Evolutionary conservation across 345 rosid species (phyloP).

Genomic region (Aurinia saxatilis): DNA sequence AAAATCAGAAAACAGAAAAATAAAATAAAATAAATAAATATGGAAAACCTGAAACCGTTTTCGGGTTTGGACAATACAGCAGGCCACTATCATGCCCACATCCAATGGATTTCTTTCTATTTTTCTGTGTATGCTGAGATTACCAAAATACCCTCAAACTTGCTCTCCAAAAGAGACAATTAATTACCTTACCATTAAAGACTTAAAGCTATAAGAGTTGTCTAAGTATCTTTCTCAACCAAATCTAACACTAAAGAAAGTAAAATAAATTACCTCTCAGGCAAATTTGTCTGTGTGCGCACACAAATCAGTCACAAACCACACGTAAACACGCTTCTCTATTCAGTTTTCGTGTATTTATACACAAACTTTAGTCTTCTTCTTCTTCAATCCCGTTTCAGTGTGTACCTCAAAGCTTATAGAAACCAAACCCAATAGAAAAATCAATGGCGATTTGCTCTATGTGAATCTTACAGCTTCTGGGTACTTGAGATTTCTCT

Average conservation of each 20-base stretch:
- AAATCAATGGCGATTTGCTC: slow-evolving; percentile 8
- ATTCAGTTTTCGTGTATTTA: not conserved
- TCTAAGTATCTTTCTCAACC: not conserved
- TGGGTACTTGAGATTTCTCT: slow-evolving; percentile 32
- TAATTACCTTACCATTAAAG: not conserved
- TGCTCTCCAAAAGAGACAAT: slow-evolving; percentile 4
- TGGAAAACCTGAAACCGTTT: slow-evolving; percentile 21
- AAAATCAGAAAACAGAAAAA: too few species aligned
- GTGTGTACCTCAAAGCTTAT: slow-evolving; percentile 12
- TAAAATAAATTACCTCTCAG: slow-evolving; percentile 11
- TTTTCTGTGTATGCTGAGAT: not conserved
- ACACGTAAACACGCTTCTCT: slow-evolving; percentile 15
- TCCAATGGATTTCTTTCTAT: not conserved
- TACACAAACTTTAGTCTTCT: not conserved
- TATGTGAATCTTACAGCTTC: slow-evolving; percentile 8
- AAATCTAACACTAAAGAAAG: not conserved
- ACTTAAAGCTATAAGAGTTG: not conserved
- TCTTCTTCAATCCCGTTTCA: slow-evolving; percentile 4
- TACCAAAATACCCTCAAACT: not conserved
- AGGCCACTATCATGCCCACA: slow-evolving; percentile 20
- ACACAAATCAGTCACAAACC: not conserved
- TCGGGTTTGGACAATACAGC: slow-evolving; percentile 26
- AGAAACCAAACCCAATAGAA: not conserved
- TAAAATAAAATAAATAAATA: not conserved
- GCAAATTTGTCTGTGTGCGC: slow-evolving; percentile 27